These are phyloP conservation scores for Penicillium sp. DNA, from an alignment of 2,329 filamentous ascomycete species.

Conservation along the genomic window DNA sequence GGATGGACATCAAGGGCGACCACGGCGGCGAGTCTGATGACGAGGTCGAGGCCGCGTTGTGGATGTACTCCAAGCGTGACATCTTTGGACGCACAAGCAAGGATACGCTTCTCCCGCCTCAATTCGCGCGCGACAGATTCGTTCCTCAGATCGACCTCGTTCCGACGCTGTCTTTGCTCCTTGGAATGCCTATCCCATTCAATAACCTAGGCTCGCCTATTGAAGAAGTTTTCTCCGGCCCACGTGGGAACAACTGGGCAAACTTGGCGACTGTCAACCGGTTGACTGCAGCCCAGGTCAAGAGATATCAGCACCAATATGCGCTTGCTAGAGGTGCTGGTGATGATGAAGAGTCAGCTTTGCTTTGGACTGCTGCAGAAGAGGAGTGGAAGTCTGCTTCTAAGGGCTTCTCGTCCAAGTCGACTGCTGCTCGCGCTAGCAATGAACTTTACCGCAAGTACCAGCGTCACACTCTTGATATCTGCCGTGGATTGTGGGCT, in stretches of 20 bases:
- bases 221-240: constrained; percentile 83
- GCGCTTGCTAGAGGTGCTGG: constrained; percentile 68
- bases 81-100: constrained; percentile 75
- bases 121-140: constrained; percentile 70
- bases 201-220: constrained; percentile 94
- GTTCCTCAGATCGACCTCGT: constrained; percentile 89
- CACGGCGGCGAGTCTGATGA: constrained; percentile 98
- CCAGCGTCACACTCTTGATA: constrained; percentile 71
- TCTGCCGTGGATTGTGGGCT: constrained; percentile 86
- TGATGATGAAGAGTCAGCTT: constrained; percentile 55
- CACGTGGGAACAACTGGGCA: constrained; percentile 66
- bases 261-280: constrained; percentile 76
- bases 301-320: constrained; percentile 85
- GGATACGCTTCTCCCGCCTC: constrained; percentile 56
- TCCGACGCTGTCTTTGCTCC: constrained; percentile 79
- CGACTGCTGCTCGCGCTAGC: constrained; percentile 41
- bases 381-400: constrained; percentile 50
- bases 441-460: constrained; percentile 67
- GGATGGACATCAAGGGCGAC: constrained; percentile 96
- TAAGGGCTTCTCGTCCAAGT: constrained; percentile 39
- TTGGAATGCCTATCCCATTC: constrained; percentile 91
- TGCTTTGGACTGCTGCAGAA: constrained; percentile 61
- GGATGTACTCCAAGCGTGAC: constrained; percentile 94
- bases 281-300: constrained; percentile 78
- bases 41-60: constrained; percentile 88